Evolutionary conservation across 2,329 filamentous ascomycete species (phyloP).

Genomic region (Apiospora marii): DNA sequence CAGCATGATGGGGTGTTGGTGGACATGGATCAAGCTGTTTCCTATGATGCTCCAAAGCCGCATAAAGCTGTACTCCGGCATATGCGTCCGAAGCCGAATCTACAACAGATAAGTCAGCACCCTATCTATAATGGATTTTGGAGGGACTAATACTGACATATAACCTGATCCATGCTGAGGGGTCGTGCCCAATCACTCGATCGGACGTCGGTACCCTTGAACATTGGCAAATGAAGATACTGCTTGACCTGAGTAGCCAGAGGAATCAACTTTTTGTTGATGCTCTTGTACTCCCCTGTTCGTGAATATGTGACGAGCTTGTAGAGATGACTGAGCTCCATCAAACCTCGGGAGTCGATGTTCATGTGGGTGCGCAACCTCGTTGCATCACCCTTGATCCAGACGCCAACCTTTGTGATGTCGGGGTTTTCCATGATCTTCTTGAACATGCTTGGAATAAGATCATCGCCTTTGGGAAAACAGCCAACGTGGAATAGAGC

Average conservation of each 20-base stretch:
- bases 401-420: conserved; percentile 80
- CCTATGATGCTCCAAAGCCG: conserved; percentile 74
- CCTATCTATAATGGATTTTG: conserved; percentile 17
- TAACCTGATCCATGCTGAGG: conserved; percentile 70
- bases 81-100: conserved; percentile 87
- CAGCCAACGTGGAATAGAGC: conserved; percentile 82
- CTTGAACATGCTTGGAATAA: conserved; percentile 76
- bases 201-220: conserved; percentile 75
- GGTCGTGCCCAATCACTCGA: conserved; percentile 76
- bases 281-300: conserved; percentile 55
- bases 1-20: conserved; percentile 72
- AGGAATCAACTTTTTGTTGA: conserved; percentile 72
- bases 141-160: conserved; percentile 63
- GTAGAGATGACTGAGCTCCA: conserved; percentile 86
- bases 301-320: conserved; percentile 75
- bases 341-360: conserved; percentile 70
- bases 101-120: conserved; percentile 47
- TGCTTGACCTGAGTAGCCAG: conserved; percentile 76
- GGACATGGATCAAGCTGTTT: conserved; percentile 72
- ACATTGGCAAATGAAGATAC: conserved; percentile 75
- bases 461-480: conserved; percentile 60
- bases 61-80: conserved; percentile 76
- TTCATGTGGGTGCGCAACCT: conserved; percentile 72
- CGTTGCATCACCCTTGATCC: conserved; percentile 74
- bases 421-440: conserved; percentile 74